Conservation (phyloP, 2,329 filamentous ascomycete species). For the Pyricularia sp. region DNA sequence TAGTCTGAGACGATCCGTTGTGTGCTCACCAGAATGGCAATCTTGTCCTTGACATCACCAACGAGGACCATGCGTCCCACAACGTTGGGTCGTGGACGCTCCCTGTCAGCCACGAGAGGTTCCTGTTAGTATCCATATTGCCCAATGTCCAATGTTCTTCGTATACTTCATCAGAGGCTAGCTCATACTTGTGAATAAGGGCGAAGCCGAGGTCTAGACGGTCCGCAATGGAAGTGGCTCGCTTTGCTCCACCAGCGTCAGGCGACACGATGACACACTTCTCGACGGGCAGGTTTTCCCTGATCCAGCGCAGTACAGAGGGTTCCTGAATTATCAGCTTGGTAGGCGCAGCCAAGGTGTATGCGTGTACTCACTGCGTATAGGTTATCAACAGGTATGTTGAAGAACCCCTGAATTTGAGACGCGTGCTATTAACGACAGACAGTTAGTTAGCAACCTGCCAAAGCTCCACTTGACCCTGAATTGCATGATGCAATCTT, state of each 20-base stretch:
- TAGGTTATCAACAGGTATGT: conserved; percentile 65
- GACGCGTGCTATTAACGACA: conserved; percentile 11
- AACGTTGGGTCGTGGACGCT: conserved; percentile 73
- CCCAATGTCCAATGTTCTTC: not conserved
- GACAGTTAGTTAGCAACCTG: not conserved
- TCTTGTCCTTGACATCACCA: conserved; percentile 81
- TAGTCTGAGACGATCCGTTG: not conserved
- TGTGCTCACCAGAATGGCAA: conserved; percentile 65
- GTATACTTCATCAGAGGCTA: not conserved
- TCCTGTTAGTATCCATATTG: not conserved
- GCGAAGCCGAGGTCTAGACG: conserved; percentile 85
- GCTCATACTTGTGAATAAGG: conserved; percentile 70
- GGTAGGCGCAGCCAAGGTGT: not conserved
- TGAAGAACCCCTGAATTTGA: conserved; percentile 67
- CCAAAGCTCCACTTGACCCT: not conserved
- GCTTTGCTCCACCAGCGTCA: conserved; percentile 89
- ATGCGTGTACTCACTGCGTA: conserved; percentile 46
- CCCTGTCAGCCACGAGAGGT: conserved; percentile 22
- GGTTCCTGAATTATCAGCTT: conserved; percentile 46
- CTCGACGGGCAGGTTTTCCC: conserved; percentile 70
- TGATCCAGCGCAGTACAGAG: conserved; percentile 83
- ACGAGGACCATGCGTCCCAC: conserved; percentile 91
- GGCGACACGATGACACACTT: conserved; percentile 92
- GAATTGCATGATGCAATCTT: not conserved
- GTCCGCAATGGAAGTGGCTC: conserved; percentile 88